A percentile compares a stretch with the other conserved stretches of the same genome.
Conservation (phyloP, 805 yeast species). For the Candida koratica region DNA sequence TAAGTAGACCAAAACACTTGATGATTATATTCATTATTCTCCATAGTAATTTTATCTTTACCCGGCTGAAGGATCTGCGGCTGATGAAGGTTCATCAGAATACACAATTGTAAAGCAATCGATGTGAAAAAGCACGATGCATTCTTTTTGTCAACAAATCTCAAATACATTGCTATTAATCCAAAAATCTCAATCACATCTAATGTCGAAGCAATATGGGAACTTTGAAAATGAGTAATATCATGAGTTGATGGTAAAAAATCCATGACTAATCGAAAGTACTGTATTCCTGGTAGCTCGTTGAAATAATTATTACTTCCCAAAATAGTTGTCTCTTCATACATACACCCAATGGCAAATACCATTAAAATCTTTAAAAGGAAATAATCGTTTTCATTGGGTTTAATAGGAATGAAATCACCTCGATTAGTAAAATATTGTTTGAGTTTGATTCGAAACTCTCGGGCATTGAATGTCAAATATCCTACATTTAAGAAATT, state of each 20-base stretch:
- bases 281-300: constrained; percentile 22
- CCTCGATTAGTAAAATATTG: constrained; percentile 16
- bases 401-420: not conserved
- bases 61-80: constrained; percentile 10
- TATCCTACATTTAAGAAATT: constrained; percentile 24
- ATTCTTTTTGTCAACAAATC: constrained; percentile 26
- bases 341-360: constrained; percentile 22
- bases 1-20: constrained; percentile 25
- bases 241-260: constrained; percentile 20
- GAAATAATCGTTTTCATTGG: constrained; percentile 18
- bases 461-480: constrained; percentile 21
- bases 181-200: constrained; percentile 25
- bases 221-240: constrained; percentile 14
- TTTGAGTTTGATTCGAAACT: constrained; percentile 15
- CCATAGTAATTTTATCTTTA: constrained; percentile 1
- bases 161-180: constrained; percentile 20
- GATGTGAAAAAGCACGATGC: constrained; percentile 22
- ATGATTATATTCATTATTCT: constrained; percentile 10
- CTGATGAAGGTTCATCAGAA: constrained; percentile 25
- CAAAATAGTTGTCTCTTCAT: constrained; percentile 11
- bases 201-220: constrained; percentile 14
- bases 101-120: constrained; percentile 25
- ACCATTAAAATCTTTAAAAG: constrained; percentile 20
- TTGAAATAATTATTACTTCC: constrained; percentile 10
- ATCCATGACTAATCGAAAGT: constrained; percentile 19